Conservation (phyloP, 768 basidiomycete species). For the Termitomyces sp. region DNA sequence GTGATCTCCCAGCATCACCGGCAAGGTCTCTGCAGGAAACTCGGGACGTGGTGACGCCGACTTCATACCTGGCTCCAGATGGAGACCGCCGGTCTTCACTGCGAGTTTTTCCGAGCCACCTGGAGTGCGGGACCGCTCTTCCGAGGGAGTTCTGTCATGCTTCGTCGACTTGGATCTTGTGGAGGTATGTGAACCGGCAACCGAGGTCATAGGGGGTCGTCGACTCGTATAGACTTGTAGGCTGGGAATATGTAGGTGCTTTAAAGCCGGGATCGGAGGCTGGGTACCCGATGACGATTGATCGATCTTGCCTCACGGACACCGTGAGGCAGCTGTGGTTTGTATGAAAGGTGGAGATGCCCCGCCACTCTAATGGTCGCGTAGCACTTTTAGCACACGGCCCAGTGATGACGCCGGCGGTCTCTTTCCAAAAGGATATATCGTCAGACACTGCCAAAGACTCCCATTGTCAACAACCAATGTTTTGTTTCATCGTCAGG, state of each 20-base stretch:
- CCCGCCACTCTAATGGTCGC: conserved; percentile 19
- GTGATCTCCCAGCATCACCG: conserved; percentile 33
- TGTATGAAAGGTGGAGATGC: conserved; percentile 16
- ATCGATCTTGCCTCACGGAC: conserved; percentile 25
- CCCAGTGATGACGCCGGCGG: conserved; percentile 11
- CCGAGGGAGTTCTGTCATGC: conserved; percentile 7
- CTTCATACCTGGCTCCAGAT: conserved; percentile 11
- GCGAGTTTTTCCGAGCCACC: conserved; percentile 17
- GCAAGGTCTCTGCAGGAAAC: conserved; percentile 28
- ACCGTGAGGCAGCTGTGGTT: conserved; percentile 23
- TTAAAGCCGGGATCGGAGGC: conserved; percentile 5
- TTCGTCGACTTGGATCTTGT: conserved; percentile 19
- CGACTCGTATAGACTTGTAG: conserved; percentile 1
- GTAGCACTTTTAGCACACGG: conserved; percentile 8
- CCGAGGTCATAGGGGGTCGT: conserved; percentile 18
- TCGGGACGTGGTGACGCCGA: conserved; percentile 17
- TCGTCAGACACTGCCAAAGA: conserved; percentile 9
- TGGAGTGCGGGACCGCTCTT: conserved; percentile 1
- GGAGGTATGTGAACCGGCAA: conserved; percentile 19
- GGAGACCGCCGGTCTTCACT: conserved; percentile 13
- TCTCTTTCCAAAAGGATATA: conserved; percentile 12
- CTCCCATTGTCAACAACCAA: conserved; percentile 14
- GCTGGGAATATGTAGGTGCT: conserved; percentile 2
- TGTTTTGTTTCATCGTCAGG: conserved; percentile 14
- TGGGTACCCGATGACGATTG: conserved; percentile 4